A percentile compares a stretch with the other conserved stretches of the same genome.
These are phyloP conservation scores for Sisymbrium altissimum DNA, from an alignment of 345 rosid genomes.

Conservation along the genomic window DNA sequence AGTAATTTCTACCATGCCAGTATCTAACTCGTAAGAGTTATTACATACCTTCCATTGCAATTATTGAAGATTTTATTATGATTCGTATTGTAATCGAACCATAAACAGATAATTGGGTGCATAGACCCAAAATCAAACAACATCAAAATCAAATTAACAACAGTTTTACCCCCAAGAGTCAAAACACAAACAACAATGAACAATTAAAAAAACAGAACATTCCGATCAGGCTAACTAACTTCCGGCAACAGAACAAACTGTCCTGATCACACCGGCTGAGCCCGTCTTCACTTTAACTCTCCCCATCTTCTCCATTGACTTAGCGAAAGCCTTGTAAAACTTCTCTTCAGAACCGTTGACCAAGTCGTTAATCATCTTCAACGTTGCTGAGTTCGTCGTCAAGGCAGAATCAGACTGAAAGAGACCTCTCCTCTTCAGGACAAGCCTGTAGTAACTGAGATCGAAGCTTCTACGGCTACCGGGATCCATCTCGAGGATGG, in stretches of 20 bases:
- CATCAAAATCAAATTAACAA: constrained; percentile 19
- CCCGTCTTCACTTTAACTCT: constrained; percentile 66
- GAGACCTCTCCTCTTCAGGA: constrained; percentile 69
- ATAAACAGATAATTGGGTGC: background rate
- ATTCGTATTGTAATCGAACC: constrained; percentile 1
- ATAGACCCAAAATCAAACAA: constrained; percentile 19
- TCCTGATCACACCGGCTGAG: constrained; percentile 63
- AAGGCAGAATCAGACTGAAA: constrained; percentile 75
- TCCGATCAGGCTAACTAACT: constrained; percentile 23
- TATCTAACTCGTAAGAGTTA: background rate
- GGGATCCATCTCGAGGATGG: constrained; percentile 76
- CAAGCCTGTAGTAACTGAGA: constrained; percentile 52
- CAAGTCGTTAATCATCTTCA: constrained; percentile 44
- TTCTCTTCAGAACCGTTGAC: constrained; percentile 45
- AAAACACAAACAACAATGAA: constrained; percentile 13
- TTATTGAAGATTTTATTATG: background rate
- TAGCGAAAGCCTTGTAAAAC: constrained; percentile 58
- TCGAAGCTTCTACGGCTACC: constrained; percentile 73
- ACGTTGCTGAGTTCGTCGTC: constrained; percentile 48
- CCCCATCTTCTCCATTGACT: constrained; percentile 81
- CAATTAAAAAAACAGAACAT: background rate
- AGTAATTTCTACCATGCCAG: background rate
- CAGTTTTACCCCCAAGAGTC: background rate
- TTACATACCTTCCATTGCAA: background rate
- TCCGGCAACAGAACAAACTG: constrained; percentile 61